Percentiles rank a stretch among this genome's conserved stretches.
Conservation (phyloP, 257 asterid species). For the Solanum neorickii region DNA sequence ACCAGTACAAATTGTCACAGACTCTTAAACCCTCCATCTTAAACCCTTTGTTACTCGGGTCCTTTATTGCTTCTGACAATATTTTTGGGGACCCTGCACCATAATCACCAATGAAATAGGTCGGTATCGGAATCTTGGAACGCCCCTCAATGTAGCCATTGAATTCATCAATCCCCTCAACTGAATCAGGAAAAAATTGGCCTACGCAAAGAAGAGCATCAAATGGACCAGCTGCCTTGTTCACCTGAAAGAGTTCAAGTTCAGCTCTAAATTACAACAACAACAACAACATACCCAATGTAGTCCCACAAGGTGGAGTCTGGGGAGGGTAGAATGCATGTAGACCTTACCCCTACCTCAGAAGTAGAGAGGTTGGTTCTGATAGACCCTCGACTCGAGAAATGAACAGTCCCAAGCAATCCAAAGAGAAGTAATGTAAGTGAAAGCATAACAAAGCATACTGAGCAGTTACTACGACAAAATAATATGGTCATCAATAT, state of each 20-base stretch:
- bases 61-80: constrained; percentile 49
- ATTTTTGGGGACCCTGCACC: constrained; percentile 64
- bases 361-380: neutral
- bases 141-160: constrained; percentile 67
- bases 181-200: constrained; percentile 74
- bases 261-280: neutral
- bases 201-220: constrained; percentile 92
- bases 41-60: constrained; percentile 65
- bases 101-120: constrained; percentile 89
- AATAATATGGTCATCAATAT: neutral
- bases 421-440: neutral
- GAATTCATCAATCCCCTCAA: constrained; percentile 70
- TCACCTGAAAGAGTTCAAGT: constrained; percentile 48
- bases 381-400: neutral
- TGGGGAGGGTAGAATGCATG: neutral
- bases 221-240: constrained; percentile 93
- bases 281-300: neutral
- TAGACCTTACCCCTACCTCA: neutral
- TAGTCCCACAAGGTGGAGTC: neutral
- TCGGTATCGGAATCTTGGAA: constrained; percentile 51
- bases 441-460: neutral
- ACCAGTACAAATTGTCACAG: constrained; percentile 75
- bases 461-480: neutral
- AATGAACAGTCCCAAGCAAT: neutral
- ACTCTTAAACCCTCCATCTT: constrained; percentile 93